Evolutionary conservation across 768 basidiomycete genomes (phyloP), one percentile per base, ranked within the genome.

Genomic region (Austroboletus festivus): DNA sequence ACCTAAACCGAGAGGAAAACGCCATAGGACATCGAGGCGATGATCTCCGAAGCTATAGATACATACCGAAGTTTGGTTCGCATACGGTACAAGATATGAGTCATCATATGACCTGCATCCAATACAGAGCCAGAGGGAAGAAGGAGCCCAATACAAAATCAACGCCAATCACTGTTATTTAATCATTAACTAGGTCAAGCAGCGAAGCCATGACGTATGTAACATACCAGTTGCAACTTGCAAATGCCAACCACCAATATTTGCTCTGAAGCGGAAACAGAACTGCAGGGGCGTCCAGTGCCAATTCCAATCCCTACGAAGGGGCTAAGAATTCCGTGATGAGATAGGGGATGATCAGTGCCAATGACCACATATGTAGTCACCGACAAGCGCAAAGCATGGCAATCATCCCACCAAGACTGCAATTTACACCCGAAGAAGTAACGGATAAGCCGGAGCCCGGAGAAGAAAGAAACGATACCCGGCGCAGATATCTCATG

Each of bases 281-380:
- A 86, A 21, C 93, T 93, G 53, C 89, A 90, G 6, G 93, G 93
- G 55, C 93, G 94, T 65, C 90, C 89, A 5, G 88, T 89, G 5
- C 91, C 89, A 0, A 93, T 77, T 20, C 93, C 93, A 46, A 94
- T 85, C 30, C 94, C 94, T 39, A 93, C 75, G 1, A 96, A 67
- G 73, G 94, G 93, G 9, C 90, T 90, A 47, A 52, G 22, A 43
- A 26, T 10, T 19, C 23, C 35, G 23, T 0, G 26, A 1, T 30
- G 23, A 16, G 11, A 12, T 12, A 18, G 15, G 30, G 43, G 8
- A 18, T 18, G 20, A 1, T 16, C 30, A 63, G 71, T 11, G 26
- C n/a, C n/a, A n/a, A n/a, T n/a, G n/a, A n/a, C n/a, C n/a, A 28
- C 26, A 11, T 5, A 11, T 11, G 5, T 28, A 28, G 11, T 57